These are phyloP conservation scores for Claviceps paspali DNA, from an alignment of 2,329 filamentous ascomycete genomes.

Conservation along the genomic window DNA sequence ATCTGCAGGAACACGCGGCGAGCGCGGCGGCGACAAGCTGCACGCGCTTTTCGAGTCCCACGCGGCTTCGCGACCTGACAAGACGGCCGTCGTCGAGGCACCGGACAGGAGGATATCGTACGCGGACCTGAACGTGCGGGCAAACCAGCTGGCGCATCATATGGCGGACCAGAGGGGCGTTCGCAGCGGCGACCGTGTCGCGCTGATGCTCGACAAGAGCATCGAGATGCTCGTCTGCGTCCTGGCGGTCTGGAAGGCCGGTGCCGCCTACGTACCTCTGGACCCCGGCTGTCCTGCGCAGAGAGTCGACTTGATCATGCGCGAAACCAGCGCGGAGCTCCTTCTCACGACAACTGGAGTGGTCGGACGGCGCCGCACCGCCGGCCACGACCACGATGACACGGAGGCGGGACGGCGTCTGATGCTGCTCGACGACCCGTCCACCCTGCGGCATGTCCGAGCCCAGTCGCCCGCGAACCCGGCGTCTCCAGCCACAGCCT, in stretches of 20 bases:
- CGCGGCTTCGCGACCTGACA: neutral
- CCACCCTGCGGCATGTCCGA: neutral
- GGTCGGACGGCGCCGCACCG: neutral
- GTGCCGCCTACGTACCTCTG: neutral
- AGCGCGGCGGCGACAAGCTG: neutral
- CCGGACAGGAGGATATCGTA: neutral
- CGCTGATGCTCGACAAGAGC: neutral
- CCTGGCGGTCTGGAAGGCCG: slow-evolving; percentile 1
- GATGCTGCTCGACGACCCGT: neutral
- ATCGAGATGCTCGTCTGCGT: neutral
- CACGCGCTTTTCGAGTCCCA: neutral
- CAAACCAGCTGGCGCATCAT: neutral
- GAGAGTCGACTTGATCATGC: neutral
- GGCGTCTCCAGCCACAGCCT: no score
- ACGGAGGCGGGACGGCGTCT: neutral
- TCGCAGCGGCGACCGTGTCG: neutral
- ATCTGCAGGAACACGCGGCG: neutral
- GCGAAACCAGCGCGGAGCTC: neutral
- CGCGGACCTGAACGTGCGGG: neutral
- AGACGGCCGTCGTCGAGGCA: neutral
- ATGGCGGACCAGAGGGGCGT: neutral
- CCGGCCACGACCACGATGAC: neutral
- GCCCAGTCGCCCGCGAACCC: neutral
- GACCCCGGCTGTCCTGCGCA: neutral
- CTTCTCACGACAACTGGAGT: neutral